Base-by-base conservation (phyloP, 148 eudicot genomes). In the Salicornia ramosissima region DNA sequence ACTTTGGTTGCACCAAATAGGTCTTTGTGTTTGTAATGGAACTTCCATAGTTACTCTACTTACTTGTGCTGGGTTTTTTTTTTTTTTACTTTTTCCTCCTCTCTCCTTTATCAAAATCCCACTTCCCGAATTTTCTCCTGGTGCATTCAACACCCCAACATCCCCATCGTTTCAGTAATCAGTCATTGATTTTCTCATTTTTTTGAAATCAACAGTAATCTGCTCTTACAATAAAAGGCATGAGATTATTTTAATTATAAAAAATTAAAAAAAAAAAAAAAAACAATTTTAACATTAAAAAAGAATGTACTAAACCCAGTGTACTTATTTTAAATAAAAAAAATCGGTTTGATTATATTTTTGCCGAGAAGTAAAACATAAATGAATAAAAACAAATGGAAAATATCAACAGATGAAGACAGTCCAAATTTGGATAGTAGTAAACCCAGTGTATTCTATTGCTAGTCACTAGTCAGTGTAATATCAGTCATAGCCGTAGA, bases 31-130 rank as follows among this genome's bases (percentile, higher is more conserved):
- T 42, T 81, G 89, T 78, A 85, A 78, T 64, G 80, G 54, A 24
- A 79, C 81, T 54, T 85, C 91, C 96, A 89, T 89, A 57, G 77
- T 40, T 55, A 46, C 65, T 10, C 30, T 18, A 3, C 8, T 36
- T 36, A 36, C 40, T 36, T 8, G 4, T 36, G 40, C 40, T n/a
- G n/a, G n/a, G n/a, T n/a, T 36, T 36, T 36, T 16, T 67, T 21
- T 30, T 19, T 18, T 10, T 25, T 6, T 5, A 6, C 7, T 42
- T 46, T 59, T 13, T 15, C 16, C 51, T 18, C 52, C 77, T 50
- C 43, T 46, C 51, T 60, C 15, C 64, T 46, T 42, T 71, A 36
- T 71, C 71, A 55, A 9, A 33, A 29, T 49, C 69, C 18, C 67
- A 46, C 67, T 65, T 71, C 61, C 63, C 47, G 21, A 71, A 62